Evolutionary conservation across 2,329 filamentous ascomycete species (phyloP).

Genomic region (Cordyceps javanica): DNA sequence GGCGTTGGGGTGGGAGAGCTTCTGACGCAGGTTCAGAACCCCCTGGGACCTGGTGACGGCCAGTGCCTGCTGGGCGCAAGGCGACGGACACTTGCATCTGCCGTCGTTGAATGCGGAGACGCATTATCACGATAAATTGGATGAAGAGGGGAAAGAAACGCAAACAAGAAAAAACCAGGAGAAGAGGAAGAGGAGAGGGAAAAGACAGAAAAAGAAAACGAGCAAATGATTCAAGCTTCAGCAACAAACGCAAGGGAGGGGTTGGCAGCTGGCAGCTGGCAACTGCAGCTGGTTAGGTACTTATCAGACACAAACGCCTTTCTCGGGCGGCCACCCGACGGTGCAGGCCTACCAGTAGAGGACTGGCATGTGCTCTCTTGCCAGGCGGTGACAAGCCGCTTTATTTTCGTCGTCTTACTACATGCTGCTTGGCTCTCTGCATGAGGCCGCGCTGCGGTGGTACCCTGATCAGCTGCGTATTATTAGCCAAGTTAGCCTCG

Average conservation of each 20-base stretch:
- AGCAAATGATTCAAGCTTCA: neutral
- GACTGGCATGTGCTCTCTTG: neutral
- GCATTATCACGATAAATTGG: too few species aligned
- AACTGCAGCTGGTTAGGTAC: too few species aligned
- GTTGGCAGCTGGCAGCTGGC: constrained; percentile 4
- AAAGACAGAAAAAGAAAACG: neutral
- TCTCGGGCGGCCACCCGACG: too few species aligned
- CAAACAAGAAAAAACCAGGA: too few species aligned
- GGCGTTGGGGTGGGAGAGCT: constrained; percentile 6
- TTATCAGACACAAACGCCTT: too few species aligned
- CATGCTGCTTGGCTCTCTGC: neutral
- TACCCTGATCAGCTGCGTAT: neutral
- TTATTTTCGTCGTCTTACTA: constrained; percentile 12
- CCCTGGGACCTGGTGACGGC: neutral
- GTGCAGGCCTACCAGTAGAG: too few species aligned
- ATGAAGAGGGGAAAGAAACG: too few species aligned
- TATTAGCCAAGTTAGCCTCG: neutral
- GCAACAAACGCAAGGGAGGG: neutral
- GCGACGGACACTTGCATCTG: too few species aligned
- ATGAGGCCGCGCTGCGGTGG: neutral
- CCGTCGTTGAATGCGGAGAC: too few species aligned
- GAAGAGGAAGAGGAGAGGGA: neutral
- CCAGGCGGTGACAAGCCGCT: constrained; percentile 2
- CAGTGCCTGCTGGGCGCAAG: too few species aligned
- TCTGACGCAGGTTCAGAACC: constrained; percentile 9